Evolutionary conservation across 768 basidiomycete species (phyloP).

Genomic region (Mycena filopes): DNA sequence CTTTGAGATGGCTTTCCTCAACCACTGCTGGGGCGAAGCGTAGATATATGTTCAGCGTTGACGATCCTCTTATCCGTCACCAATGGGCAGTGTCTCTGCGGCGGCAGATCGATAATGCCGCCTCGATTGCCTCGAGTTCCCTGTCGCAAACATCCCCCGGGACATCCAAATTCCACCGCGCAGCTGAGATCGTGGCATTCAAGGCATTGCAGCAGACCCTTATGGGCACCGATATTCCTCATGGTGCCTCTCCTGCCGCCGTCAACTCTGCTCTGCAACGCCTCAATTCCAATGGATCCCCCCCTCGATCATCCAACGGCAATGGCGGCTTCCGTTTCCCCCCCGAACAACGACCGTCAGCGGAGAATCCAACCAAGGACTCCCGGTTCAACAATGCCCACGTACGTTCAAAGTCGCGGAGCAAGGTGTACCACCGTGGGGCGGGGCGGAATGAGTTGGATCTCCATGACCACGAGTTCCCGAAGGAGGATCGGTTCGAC

Average conservation of each 20-base stretch:
- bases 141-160: slow-evolving; percentile 48
- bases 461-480: slow-evolving; percentile 49
- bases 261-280: slow-evolving; percentile 46
- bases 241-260: slow-evolving; percentile 26
- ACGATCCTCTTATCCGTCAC: slow-evolving; percentile 78
- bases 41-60: slow-evolving; percentile 95
- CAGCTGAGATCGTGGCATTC: slow-evolving; percentile 82
- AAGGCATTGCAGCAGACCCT: slow-evolving; percentile 88
- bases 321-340: slow-evolving; percentile 32
- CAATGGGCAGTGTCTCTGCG: slow-evolving; percentile 79
- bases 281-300: slow-evolving; percentile 33
- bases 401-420: slow-evolving; percentile 75
- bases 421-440: slow-evolving; percentile 72
- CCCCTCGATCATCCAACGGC: slow-evolving; percentile 32
- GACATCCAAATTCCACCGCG: slow-evolving; percentile 64
- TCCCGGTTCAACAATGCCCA: slow-evolving; percentile 47
- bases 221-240: slow-evolving; percentile 50
- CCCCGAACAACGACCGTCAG: slow-evolving; percentile 28
- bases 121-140: slow-evolving; percentile 41
- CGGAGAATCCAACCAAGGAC: slow-evolving; percentile 29
- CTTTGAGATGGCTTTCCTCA: slow-evolving; percentile 89
- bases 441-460: slow-evolving; percentile 74
- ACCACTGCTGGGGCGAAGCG: slow-evolving; percentile 74
- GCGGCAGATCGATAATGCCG: slow-evolving; percentile 69
- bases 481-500: slow-evolving; percentile 37